A percentile compares a stretch with the other conserved stretches of the same genome.
Evolutionary conservation across 2,329 filamentous ascomycete species (phyloP).

Genomic region (Ascochyta fabae): DNA sequence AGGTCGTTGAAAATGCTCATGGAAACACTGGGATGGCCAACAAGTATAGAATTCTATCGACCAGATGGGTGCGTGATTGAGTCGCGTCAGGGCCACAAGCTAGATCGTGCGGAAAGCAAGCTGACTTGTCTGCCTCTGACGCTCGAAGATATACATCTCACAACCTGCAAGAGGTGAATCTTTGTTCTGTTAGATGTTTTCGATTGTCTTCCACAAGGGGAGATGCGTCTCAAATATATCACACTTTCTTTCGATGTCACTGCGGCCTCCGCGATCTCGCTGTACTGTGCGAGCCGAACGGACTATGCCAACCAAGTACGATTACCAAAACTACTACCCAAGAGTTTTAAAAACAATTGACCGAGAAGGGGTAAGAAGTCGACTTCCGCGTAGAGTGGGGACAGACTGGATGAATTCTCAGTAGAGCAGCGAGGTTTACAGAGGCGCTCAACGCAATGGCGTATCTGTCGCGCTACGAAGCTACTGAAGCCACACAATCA

Average conservation of each 20-base stretch:
- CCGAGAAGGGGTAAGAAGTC: no score
- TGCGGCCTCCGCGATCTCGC: neutral
- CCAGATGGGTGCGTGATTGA: no score
- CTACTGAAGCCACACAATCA: neutral
- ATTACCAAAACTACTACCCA: no score
- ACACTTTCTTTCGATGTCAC: neutral
- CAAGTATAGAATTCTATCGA: no score
- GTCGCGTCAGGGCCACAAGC: no score
- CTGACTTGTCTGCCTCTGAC: neutral
- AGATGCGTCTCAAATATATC: neutral
- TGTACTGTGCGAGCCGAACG: neutral
- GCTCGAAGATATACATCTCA: neutral
- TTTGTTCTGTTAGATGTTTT: neutral
- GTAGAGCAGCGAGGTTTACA: neutral
- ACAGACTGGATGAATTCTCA: no score
- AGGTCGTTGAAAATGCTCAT: neutral
- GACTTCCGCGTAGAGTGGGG: no score
- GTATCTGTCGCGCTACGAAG: neutral
- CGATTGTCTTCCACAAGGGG: neutral
- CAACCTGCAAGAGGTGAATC: neutral
- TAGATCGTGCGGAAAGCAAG: neutral
- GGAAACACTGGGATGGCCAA: neutral
- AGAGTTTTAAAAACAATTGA: no score
- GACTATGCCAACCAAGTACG: no score
- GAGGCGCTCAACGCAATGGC: neutral